Conservation (phyloP, 108 stramenopile species). For the Pseudonitzschia pungens region DNA sequence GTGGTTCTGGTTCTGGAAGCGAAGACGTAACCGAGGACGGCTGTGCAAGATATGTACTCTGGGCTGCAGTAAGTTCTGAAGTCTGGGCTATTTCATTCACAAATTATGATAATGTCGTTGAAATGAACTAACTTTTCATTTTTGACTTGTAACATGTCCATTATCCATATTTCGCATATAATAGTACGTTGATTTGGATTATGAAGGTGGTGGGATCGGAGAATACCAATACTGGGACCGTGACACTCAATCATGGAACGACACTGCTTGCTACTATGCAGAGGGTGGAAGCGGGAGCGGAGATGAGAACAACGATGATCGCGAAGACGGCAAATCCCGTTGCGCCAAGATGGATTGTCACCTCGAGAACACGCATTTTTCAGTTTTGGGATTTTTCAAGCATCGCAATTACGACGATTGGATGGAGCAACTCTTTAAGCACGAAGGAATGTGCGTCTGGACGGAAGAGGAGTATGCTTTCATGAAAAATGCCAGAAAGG, state of each 20-base stretch:
- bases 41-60: conserved; percentile 50
- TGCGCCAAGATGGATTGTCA: conserved; percentile 80
- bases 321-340: conserved; percentile 27
- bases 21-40: conserved; percentile 25
- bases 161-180: neutral
- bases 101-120: neutral
- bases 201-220: conserved; percentile 55
- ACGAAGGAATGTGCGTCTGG: conserved; percentile 67
- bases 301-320: conserved; percentile 8
- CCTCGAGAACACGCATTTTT: conserved; percentile 44
- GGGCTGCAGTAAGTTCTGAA: conserved; percentile 51
- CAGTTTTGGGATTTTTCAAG: conserved; percentile 66
- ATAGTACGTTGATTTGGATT: conserved; percentile 59
- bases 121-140: too few relatives aligned
- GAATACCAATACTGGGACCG: conserved; percentile 59
- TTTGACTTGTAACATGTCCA: too few relatives aligned
- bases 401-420: conserved; percentile 52
- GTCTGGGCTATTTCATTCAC: neutral
- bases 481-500: conserved; percentile 34
- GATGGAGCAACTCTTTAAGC: conserved; percentile 78
- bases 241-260: conserved; percentile 41
- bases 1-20: conserved; percentile 20
- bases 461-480: conserved; percentile 49
- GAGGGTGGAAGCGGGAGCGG: conserved; percentile 15
- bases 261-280: conserved; percentile 27